Evolutionary conservation across 805 yeast species (phyloP), one percentile per base, ranked within the genome.

Genomic region (Teunomyces cretensis): DNA sequence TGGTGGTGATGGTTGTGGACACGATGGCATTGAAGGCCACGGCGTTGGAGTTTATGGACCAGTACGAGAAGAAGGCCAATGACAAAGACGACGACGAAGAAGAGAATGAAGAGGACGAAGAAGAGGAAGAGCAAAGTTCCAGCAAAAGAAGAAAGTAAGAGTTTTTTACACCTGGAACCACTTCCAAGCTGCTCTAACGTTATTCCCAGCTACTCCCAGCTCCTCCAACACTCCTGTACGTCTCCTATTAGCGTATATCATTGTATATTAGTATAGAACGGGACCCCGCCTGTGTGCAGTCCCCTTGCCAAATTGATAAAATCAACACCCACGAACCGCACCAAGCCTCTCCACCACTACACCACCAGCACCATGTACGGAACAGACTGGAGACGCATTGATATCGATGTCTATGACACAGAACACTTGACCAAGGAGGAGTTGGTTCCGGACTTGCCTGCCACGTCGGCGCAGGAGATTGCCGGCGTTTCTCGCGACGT

Each of bases 331-430:
- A 19, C n/a, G n/a, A 19, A 4, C 22, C 22, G 22, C 22, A 19
- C 22, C 22, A 3, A 19, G 22, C 22, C 22, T 19, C 22, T 19
- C 22, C 22, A 19, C 19, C 2, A 15, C 36, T 22, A 33, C 36
- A 9, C 16, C 9, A 30, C 16, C 38, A n/a, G n/a, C 37, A 6
- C 8, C 19, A 35, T 35, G 38, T 35, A 35, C 27, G 35, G 28
- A 28, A 39, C 41, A 52, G 90, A 85, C 61, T 87, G 96, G 96
- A 86, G 99, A 79, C 83, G 94, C 77, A 88, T 92, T 56, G 96
- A 94, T 64, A 83, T 94, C 43, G 98, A 94, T 66, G 87, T 89
- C 13, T 83, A 82, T 53, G 97, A 91, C 60, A 87, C 96, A 3
- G 96, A 91, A 39, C 82, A 80, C 56, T 65, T 87, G 50, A 74